Evolutionary conservation across 306 rosid genomes (phyloP), one percentile per base, ranked within the genome.

Genomic region (Carpinus fangiana): DNA sequence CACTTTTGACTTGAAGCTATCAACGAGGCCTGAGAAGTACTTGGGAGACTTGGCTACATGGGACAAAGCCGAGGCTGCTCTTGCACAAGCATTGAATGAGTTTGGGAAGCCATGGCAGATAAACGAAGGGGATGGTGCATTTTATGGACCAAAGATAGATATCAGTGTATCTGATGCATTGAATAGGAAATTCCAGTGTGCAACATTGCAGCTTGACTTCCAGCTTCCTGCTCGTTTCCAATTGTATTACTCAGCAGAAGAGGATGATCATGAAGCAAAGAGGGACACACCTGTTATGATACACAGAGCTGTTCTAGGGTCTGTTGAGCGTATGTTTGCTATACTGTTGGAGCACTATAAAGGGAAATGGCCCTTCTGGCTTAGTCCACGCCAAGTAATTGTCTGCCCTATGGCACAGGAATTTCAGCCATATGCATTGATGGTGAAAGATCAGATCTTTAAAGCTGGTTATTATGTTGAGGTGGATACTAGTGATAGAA

Each of bases 301-400:
- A 74, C 98, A 92, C 84, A 84, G 97, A 88, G 97, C 98, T 57
- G 80, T 94, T 78, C 87, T 94, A 72, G 97, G 98, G 65, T 92
- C 98, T 73, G 97, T 92, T 79, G 96, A 92, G 76, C 89, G 98
- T 47, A 92, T 94, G 97, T 90, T 94, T 90, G 97, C 97, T 69
- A 92, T 92, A 69, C 85, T 94, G 73, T 83, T 94, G 86, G 98
- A 92, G 89, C 96, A 94, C 85, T 94, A 88, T 84, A 92, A 92
- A 84, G 98, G 98, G 41, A 94, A 92, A 83, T 94, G 98, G 97
- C 98, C 98, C 70, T 90, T 94, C 81, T 94, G 98, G 97, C 97
- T 94, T 68, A 94, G 97, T 87, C 97, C 98, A 68, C 98, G 97
- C 64, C 98, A 94, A 84, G 92, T 95, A 2, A 90, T 94, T 88